phyloP scores from a whole-genome alignment of 805 yeast genomes.

The Lachancea waltii region DNA sequence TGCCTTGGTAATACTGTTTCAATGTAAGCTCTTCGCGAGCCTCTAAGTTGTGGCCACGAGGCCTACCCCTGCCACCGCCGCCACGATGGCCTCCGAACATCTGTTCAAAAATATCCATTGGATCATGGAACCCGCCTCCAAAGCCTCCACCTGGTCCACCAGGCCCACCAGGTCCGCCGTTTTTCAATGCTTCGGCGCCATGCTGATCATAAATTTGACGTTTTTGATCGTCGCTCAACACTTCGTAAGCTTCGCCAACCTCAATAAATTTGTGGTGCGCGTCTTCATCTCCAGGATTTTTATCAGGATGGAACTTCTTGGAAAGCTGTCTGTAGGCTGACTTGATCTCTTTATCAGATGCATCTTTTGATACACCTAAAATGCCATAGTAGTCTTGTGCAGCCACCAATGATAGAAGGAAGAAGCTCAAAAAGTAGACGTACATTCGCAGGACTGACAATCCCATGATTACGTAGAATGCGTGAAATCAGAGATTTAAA shows the following conservation, averaged over 20 bases:
- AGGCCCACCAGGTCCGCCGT: constrained; percentile 47
- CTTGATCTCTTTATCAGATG: constrained; percentile 76
- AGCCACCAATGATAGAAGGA: constrained; percentile 14
- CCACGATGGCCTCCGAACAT: constrained; percentile 37
- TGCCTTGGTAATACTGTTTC: constrained; percentile 67
- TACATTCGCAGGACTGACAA: constrained; percentile 8
- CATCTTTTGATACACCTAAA: constrained; percentile 61
- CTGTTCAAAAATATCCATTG: constrained; percentile 32
- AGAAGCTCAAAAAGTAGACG: constrained; percentile 6
- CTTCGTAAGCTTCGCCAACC: constrained; percentile 90
- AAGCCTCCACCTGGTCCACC: constrained; percentile 33
- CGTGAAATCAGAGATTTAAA: background rate
- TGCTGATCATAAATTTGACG: constrained; percentile 60
- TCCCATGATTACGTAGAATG: constrained; percentile 4
- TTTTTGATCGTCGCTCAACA: constrained; percentile 65
- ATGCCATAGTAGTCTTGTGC: constrained; percentile 50
- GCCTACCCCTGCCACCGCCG: constrained; percentile 45
- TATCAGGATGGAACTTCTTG: constrained; percentile 90
- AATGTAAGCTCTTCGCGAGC: constrained; percentile 52
- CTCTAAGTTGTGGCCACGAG: constrained; percentile 56
- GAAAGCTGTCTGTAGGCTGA: constrained; percentile 76
- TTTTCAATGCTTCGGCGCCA: constrained; percentile 70
- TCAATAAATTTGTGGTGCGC: constrained; percentile 86
- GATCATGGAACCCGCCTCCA: constrained; percentile 33
- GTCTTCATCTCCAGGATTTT: constrained; percentile 73